Conservation (phyloP, 2,329 filamentous ascomycete genomes). For the Botryotinia convoluta region DNA sequence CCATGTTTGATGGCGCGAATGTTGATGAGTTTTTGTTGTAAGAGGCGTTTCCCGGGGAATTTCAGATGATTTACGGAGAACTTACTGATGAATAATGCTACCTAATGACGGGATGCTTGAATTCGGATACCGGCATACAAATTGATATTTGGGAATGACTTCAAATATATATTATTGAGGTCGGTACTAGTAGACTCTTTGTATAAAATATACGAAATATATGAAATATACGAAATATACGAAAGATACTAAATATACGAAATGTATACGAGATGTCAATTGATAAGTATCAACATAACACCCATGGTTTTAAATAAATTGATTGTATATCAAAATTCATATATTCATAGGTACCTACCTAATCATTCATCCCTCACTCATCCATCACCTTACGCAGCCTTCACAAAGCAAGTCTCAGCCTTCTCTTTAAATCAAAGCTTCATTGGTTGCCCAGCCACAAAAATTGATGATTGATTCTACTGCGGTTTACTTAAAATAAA, state of each 20-base stretch:
- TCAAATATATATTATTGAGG: background rate
- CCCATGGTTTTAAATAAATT: background rate
- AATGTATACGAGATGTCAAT: background rate
- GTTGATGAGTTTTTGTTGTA: background rate
- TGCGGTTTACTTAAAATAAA: slow-evolving; percentile 2
- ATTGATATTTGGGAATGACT: background rate
- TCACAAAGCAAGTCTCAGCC: background rate
- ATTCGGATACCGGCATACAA: background rate
- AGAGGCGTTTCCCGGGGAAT: background rate
- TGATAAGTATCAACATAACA: no score
- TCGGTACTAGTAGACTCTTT: no score
- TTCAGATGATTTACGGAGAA: background rate
- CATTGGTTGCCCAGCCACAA: background rate
- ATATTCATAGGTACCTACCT: no score
- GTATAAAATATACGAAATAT: no score
- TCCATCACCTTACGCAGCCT: background rate
- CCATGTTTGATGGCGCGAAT: background rate
- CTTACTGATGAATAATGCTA: background rate
- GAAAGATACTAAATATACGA: background rate
- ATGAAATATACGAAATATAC: background rate
- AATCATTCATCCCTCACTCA: no score
- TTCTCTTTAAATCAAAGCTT: background rate
- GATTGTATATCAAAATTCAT: background rate
- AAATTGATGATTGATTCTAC: background rate
- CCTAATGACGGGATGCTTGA: background rate